Evolutionary conservation across 306 rosid species (phyloP), one percentile per base, ranked within the genome.

Genomic region (Heteromeles arbutifolia): DNA sequence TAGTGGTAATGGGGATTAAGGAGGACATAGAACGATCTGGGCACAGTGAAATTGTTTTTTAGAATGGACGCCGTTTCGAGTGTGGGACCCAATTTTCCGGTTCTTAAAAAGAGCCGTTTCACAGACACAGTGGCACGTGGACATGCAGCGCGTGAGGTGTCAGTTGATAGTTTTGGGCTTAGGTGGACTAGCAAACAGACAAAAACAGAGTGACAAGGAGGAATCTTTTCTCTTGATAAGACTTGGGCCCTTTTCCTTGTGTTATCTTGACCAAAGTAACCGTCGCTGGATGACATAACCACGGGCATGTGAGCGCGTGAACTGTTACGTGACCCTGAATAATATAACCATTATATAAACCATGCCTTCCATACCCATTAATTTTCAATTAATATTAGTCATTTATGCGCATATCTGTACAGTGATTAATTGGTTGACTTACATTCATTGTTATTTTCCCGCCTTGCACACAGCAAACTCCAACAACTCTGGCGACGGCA

Each of bases 341-440:
- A n/a, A 22, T 24, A 10, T 10, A 57, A 22, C 28, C 28, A 22
- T n/a, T 34, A 6, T 34, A 34, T 57, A 57, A 14, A 45, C 53
- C 7, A 45, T 45, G 18, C 5, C 62, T 57, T 57, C 62, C 62
- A n/a, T 10, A 4, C 28, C 28, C 62, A 57, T 57, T 57, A 57
- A n/a, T 10, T 34, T 34, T 34, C 8, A 34, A 34, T 34, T 34
- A 34, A 34, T 34, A 1, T 34, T 48, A 15, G 19, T 48, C 53
- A 13, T 48, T 14, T 48, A 4, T 48, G 53, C 14, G 53, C 53
- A 48, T 48, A 14, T 48, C 53, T 48, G 53, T 48, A 73, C 69
- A 61, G 77, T 73, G 37, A 39, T 73, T 73, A 61, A 74, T 74
- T 52, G 34, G 13, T 7, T 25, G 39, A 44, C 73, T 25, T 29